Base-by-base conservation (phyloP, 2,329 filamentous ascomycete species). In the Ilyonectria destructans region DNA sequence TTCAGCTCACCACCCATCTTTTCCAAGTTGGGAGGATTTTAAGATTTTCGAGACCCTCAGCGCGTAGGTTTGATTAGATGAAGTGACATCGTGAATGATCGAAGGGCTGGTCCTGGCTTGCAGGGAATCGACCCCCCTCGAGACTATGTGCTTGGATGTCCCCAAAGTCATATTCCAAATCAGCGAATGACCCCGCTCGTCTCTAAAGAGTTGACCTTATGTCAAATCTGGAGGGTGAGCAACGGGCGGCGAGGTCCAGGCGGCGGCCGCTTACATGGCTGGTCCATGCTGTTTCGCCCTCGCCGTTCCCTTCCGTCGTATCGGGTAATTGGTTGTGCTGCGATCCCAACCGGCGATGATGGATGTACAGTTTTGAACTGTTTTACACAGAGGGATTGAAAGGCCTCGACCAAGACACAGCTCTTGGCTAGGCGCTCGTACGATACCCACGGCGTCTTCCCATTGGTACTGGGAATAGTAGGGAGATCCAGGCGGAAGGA, bases 1-100 rank as follows among this genome's bases (percentile, higher is more conserved):
- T 55, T 46, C 37, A 35, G 33, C 49, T 54, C 35, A 15, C 21
- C 35, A 29, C n/a, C 21, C 23, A 29, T 26, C n/a, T 54, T 61
- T 33, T 7, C 58, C 19, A 61, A 19, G 40, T 61, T 43, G 23
- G 58, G 19, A 49, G 26, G 45, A 26, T n/a, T 33, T 33, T 13
- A 10, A n/a, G n/a, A 17, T 19, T 57, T 57, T 46, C 26, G 43
- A 61, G 58, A 56, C 52, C 58, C 29, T 56, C 56, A 61, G 26
- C 58, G 45, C 35, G 45, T 61, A 61, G 68, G 73, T 68, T 74
- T 72, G 62, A 70, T 70, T 67, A 71, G 71, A 69, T 74, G 71
- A 74, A 74, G 65, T 74, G 66, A 63, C 51, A 69, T 63, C 45
- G 61, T 62, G 65, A 60, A 69, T 68, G 68, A 74, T 73, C 68